A percentile compares a stretch with the other conserved stretches of the same genome.
These are phyloP conservation scores for Phytophthora idaei DNA, from an alignment of 352 stramenopile species.

Conservation along the genomic window DNA sequence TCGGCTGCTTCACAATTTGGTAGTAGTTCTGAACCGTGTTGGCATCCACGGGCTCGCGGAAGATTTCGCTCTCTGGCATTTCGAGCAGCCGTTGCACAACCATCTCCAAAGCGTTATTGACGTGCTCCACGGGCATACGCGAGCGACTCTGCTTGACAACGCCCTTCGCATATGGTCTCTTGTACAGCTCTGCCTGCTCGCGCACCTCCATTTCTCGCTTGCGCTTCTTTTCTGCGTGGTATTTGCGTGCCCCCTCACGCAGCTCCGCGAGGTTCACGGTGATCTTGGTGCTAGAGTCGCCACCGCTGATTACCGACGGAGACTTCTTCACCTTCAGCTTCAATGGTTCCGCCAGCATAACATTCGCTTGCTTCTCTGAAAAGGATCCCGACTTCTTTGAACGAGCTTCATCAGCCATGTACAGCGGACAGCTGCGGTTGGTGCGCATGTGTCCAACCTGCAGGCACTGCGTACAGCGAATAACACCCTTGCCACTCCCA, in stretches of 20 bases:
- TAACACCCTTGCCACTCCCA: slow-evolving; percentile 57
- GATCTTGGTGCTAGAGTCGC: slow-evolving; percentile 56
- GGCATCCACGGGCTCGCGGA: slow-evolving; percentile 70
- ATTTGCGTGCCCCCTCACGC: slow-evolving; percentile 73
- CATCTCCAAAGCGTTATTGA: slow-evolving; percentile 70
- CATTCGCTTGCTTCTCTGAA: slow-evolving; percentile 37
- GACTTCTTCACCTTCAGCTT: slow-evolving; percentile 74
- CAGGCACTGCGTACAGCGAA: slow-evolving; percentile 84
- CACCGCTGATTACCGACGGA: slow-evolving; percentile 25
- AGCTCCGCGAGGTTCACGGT: slow-evolving; percentile 81
- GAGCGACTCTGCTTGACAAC: slow-evolving; percentile 76
- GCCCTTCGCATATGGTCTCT: slow-evolving; percentile 77
- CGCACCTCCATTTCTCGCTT: slow-evolving; percentile 76
- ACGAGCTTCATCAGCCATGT: slow-evolving; percentile 71
- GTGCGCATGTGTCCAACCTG: slow-evolving; percentile 85
- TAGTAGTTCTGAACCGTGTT: slow-evolving; percentile 77
- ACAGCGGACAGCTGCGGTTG: slow-evolving; percentile 82
- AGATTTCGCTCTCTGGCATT: slow-evolving; percentile 83
- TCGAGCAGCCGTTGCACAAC: slow-evolving; percentile 71
- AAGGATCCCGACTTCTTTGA: slow-evolving; percentile 41
- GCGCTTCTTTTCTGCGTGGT: slow-evolving; percentile 82
- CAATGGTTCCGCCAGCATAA: slow-evolving; percentile 43
- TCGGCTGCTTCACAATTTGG: slow-evolving; percentile 85
- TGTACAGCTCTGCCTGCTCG: slow-evolving; percentile 82
- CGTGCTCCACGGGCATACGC: slow-evolving; percentile 74